Conservation (phyloP, 192 early-diverging fungal genomes). For the Coemansia asiatica region DNA sequence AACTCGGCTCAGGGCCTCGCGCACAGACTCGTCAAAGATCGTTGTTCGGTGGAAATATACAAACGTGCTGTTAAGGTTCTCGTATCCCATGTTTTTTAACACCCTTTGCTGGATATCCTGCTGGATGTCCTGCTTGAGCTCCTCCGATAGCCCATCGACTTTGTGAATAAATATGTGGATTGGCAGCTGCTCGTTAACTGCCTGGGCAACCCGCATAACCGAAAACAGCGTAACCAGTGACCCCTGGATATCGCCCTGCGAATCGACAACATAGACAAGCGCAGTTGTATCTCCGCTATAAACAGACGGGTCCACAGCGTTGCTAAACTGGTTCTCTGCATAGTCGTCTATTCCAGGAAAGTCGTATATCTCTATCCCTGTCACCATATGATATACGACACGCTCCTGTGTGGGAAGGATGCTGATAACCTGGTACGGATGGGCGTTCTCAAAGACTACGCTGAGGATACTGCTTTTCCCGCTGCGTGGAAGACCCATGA, state of each 20-base stretch:
- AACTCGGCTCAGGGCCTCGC: constrained; percentile 93
- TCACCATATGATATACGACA: constrained; percentile 29
- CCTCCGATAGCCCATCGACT: constrained; percentile 92
- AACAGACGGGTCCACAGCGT: constrained; percentile 54
- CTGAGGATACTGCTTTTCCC: constrained; percentile 50
- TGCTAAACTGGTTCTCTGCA: constrained; percentile 62
- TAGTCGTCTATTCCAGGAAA: constrained; percentile 88
- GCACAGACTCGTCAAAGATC: constrained; percentile 92
- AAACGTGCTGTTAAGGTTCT: constrained; percentile 73
- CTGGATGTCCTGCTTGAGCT: constrained; percentile 95
- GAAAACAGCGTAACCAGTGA: constrained; percentile 71
- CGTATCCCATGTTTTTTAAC: constrained; percentile 79
- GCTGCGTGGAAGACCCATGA: constrained; percentile 53
- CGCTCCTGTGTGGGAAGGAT: constrained; percentile 41
- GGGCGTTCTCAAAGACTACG: constrained; percentile 38
- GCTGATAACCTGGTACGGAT: constrained; percentile 35
- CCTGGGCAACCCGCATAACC: constrained; percentile 73
- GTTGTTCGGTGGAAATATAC: constrained; percentile 85
- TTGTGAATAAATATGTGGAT: constrained; percentile 98
- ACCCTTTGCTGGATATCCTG: constrained; percentile 91
- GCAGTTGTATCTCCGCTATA: constrained; percentile 73
- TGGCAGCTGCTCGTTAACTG: constrained; percentile 77
- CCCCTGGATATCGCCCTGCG: constrained; percentile 88
- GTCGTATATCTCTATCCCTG: constrained; percentile 72
- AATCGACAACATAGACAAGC: constrained; percentile 92